Percentiles rank a stretch among this genome's conserved stretches.
Conservation (phyloP, 108 stramenopile species). For the Nitzschia sp. region DNA sequence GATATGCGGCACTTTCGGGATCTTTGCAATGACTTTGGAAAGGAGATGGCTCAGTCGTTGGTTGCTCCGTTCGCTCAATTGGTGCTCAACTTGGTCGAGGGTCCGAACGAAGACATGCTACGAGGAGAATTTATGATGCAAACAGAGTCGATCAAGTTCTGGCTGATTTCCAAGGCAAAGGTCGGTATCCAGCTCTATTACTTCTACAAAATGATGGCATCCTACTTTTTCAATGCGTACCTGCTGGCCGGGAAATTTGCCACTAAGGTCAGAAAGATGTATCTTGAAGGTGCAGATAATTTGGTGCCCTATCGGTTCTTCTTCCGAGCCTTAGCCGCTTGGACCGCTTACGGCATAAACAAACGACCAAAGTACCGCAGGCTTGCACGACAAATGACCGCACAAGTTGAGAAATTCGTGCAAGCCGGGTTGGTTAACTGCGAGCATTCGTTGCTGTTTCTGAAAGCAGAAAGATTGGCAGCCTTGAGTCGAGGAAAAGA, state of each 20-base stretch:
- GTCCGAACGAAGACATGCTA: neutral
- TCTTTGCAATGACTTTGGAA: neutral
- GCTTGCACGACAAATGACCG: neutral
- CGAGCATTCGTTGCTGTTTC: neutral
- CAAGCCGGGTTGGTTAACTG: neutral
- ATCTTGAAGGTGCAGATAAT: conserved; percentile 7
- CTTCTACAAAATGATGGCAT: conserved; percentile 1
- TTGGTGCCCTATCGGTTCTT: conserved; percentile 2
- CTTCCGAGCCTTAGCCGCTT: conserved; percentile 7
- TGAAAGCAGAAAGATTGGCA: neutral
- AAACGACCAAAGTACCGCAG: neutral
- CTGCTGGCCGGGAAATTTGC: neutral
- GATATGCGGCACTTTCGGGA: neutral
- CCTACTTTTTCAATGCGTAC: conserved; percentile 6
- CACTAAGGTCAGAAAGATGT: neutral
- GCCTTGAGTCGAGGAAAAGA: neutral
- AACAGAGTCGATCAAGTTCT: neutral
- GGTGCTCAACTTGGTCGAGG: conserved; percentile 2
- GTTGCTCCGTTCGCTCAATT: conserved; percentile 9
- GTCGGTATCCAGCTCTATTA: conserved; percentile 2
- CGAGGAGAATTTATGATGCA: conserved; percentile 7
- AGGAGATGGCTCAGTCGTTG: neutral
- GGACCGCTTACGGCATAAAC: neutral
- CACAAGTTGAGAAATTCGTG: neutral
- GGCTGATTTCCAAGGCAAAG: neutral